These are phyloP conservation scores for Moesziomyces sp. DNA, from an alignment of 1,284 basidiomycete species.

Conservation along the genomic window DNA sequence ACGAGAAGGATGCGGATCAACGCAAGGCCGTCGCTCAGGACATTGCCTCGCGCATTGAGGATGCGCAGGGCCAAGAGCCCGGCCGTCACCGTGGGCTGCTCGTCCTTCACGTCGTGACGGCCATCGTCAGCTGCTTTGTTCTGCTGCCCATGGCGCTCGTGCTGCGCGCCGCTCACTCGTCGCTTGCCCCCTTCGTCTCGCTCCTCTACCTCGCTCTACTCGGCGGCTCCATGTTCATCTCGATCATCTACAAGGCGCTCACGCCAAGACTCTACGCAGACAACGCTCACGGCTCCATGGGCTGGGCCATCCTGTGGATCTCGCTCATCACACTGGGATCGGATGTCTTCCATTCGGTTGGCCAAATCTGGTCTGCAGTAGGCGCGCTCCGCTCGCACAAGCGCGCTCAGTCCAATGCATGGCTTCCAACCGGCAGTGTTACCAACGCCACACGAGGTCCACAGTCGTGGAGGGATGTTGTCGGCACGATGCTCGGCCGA, in stretches of 20 bases:
- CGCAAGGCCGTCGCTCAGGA: slow-evolving; percentile 44
- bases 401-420: neutral
- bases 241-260: slow-evolving; percentile 59
- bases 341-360: slow-evolving; percentile 48
- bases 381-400: slow-evolving; percentile 12
- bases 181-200: slow-evolving; percentile 49
- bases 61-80: slow-evolving; percentile 15
- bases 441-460: neutral
- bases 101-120: slow-evolving; percentile 41
- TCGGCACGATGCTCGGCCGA: slow-evolving; percentile 25
- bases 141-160: slow-evolving; percentile 57
- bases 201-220: slow-evolving; percentile 53
- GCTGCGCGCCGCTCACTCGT: slow-evolving; percentile 56
- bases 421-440: slow-evolving; percentile 12
- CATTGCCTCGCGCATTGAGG: slow-evolving; percentile 30
- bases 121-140: slow-evolving; percentile 58
- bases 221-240: slow-evolving; percentile 48
- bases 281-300: slow-evolving; percentile 56
- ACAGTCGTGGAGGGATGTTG: slow-evolving; percentile 23
- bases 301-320: slow-evolving; percentile 52
- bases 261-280: slow-evolving; percentile 58
- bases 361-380: slow-evolving; percentile 27
- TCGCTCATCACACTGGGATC: slow-evolving; percentile 49
- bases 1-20: slow-evolving; percentile 33
- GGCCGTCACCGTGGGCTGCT: slow-evolving; percentile 43